Evolutionary conservation across 2,329 filamentous ascomycete genomes (phyloP), one percentile per base, ranked within the genome.

Genomic region (Scytalidium sp.): DNA sequence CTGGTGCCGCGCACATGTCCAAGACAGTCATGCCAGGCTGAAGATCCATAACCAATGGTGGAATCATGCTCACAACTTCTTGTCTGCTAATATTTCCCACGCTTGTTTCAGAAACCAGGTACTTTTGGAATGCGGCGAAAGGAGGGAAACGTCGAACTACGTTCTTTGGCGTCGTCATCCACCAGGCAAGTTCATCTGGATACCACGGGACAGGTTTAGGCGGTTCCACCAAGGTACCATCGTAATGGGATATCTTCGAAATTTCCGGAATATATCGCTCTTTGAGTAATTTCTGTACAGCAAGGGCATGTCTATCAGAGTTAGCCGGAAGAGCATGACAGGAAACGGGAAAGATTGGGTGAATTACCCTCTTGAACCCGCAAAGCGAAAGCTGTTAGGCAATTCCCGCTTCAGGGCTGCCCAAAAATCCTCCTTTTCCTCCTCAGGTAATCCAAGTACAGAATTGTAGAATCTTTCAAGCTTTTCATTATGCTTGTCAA

Each of bases 1-100:
- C 94, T 1, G 94, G 94, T 1, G 94, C 94, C 52, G 94, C 94
- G 71, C 94, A 99, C 75, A 99, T 85, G 69, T 99, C 94, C 60
- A 99, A 74, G 9, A 97, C 92, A 1, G 87, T 88, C 86, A 97
- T 96, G 47, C 92, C 90, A 3, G 94, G 92, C 60, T 84, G 83
- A 45, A 97, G 79, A 63, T 97, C 92, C 76, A 99, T 88, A 61
- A 97, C 78, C 60, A 97, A 80, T 21, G 94, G 94, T 21, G 94
- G 94, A 55, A 99, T 97, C 94, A 99, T 99, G 75, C 90, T 96
- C 64, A 99, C 94, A 41, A 96, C 87, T 73, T 99, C 94, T 71
- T 99, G 94, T 62, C 94, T 84, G 70, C 89, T 96, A 63, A 99
- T 97, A 69, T 97, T 99, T 62, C 94, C 94, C 19, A 97, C 91